Evolutionary conservation across 2,329 filamentous ascomycete genomes (phyloP), one percentile per base, ranked within the genome.

Genomic region (Periconia sp.): DNA sequence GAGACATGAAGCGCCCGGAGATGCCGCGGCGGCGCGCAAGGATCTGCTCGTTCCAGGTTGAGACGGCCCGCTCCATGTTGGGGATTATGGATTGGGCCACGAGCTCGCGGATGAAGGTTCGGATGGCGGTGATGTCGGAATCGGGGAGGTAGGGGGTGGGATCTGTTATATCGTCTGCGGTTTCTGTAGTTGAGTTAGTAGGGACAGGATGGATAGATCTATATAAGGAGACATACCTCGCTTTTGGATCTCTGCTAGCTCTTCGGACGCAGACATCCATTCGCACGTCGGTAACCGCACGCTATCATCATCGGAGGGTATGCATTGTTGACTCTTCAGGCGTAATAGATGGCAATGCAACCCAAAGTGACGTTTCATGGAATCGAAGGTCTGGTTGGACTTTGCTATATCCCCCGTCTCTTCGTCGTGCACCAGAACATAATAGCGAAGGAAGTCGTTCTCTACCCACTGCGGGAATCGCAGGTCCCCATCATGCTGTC

Each of bases 281-380:
- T 96, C 89, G 68, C 87, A 91, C 19, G 85, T 82, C 1, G 93
- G 91, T 19, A 97, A 80, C 49, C 86, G 85, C 63, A 91, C 85
- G 66, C 90, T 93, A 68, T 97, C 93, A 70, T 97, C 92, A 71
- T 97, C 94, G 1, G 91, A 92, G 58, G 92, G 86, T 35, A 91
- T 87, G 72, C 91, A 93, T 69, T 92, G 89, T 37, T 86, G 89
- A 65, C 91, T 95, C 62, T 93, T 85, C 47, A 99, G 78, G 58
- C 95, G 82, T 33, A 99, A 80, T 11, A 99, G 81, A 74, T 99
- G 94, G 70, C 94, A 99, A 74, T 99, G 92, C 45, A 97, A 79
- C 1, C 94, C 94, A 59, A 99, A 91, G 75, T 97, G 91, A n/a
- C 94, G 86, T 76, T 97, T 99, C 95, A 99, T 99, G 73, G 97